These are phyloP conservation scores for Xanthoconium stramineum DNA, from an alignment of 768 basidiomycete species.

Conservation along the genomic window DNA sequence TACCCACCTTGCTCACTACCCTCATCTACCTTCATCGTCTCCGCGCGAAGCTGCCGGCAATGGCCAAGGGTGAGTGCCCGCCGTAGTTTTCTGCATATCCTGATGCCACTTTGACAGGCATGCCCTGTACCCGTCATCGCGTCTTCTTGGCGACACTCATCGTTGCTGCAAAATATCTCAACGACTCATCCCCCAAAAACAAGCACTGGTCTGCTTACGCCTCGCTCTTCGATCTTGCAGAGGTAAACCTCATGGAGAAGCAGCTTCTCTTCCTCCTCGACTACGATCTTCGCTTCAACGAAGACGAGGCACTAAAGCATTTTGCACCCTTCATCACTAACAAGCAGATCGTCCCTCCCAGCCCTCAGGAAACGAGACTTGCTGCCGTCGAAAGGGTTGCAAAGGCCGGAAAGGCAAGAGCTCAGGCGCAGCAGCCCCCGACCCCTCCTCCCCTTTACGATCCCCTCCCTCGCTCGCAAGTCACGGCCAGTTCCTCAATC, in stretches of 20 bases:
- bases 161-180: slow-evolving; percentile 94
- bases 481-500: slow-evolving; percentile 34
- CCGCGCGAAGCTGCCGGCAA: slow-evolving; percentile 69
- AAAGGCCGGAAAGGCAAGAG: slow-evolving; percentile 52
- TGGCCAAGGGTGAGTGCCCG: slow-evolving; percentile 71
- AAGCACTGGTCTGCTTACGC: slow-evolving; percentile 87
- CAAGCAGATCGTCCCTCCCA: slow-evolving; percentile 15
- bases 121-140: slow-evolving; percentile 90
- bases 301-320: slow-evolving; percentile 66
- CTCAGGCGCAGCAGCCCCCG: slow-evolving; percentile 42
- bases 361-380: slow-evolving; percentile 43
- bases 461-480: slow-evolving; percentile 20
- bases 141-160: slow-evolving; percentile 96
- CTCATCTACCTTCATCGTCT: slow-evolving; percentile 90
- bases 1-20: slow-evolving; percentile 85
- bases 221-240: slow-evolving; percentile 66
- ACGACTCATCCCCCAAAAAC: slow-evolving; percentile 96
- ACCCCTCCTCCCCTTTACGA: slow-evolving; percentile 45
- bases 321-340: slow-evolving; percentile 67
- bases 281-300: slow-evolving; percentile 88
- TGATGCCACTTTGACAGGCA: slow-evolving; percentile 39
- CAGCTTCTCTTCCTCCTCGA: slow-evolving; percentile 91
- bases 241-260: slow-evolving; percentile 97
- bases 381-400: slow-evolving; percentile 54
- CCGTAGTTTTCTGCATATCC: neutral